Conservation (phyloP, 1,284 basidiomycete species). For the Sanghuangporus baumii region DNA sequence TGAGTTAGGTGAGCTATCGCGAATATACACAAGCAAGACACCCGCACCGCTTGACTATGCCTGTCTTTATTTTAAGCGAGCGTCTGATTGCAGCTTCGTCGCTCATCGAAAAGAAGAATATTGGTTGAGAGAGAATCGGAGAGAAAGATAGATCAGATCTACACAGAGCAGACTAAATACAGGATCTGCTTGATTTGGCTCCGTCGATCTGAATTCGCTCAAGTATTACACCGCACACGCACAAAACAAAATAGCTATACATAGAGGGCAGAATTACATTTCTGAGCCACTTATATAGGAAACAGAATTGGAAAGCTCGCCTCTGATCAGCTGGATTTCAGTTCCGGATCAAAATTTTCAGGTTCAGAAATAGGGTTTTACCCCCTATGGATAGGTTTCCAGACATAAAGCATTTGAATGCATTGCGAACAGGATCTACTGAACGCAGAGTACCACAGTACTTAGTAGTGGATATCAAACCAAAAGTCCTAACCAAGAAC, state of each 20-base stretch:
- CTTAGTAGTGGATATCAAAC: not conserved
- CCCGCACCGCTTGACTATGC: conserved; percentile 63
- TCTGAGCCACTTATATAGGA: no score
- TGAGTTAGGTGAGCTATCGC: not conserved
- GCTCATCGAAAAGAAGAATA: conserved; percentile 32
- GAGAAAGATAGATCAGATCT: no score
- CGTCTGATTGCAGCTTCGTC: conserved; percentile 44
- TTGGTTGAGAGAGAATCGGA: not conserved
- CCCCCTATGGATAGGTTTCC: not conserved
- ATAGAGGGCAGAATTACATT: no score
- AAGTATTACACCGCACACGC: no score
- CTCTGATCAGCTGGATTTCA: no score
- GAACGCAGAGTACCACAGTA: not conserved
- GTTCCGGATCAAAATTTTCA: no score
- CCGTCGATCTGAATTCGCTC: no score
- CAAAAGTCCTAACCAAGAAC: not conserved
- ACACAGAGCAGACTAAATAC: no score
- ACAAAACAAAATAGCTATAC: not conserved
- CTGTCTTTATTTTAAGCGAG: conserved; percentile 80
- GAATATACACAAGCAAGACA: not conserved
- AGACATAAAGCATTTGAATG: conserved; percentile 3
- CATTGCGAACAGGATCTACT: conserved; percentile 1
- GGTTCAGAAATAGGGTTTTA: no score
- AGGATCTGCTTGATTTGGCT: no score
- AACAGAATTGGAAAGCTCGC: no score